Conservation (phyloP, 495 filamentous ascomycete species). For the Penicillium goetzii region DNA sequence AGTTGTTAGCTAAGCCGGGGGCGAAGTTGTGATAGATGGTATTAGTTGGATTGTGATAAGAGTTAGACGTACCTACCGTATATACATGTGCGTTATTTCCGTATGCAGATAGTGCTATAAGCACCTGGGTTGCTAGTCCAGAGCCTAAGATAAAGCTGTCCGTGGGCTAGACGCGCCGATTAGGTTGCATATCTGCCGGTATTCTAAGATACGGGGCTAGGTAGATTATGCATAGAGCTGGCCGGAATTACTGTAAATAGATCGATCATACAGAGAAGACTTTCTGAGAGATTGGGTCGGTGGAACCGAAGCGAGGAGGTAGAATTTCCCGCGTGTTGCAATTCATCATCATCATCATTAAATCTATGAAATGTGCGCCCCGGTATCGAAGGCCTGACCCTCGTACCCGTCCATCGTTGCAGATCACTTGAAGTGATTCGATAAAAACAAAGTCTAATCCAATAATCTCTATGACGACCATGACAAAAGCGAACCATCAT, state of each 20-base stretch:
- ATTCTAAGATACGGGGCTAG: background rate
- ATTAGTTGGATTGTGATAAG: background rate
- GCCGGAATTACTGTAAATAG: background rate
- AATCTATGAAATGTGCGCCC: constrained; percentile 11
- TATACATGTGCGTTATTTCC: background rate
- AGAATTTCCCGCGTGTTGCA: background rate
- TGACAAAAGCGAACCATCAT: background rate
- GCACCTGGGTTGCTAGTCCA: background rate
- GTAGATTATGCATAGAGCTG: background rate
- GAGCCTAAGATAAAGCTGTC: background rate
- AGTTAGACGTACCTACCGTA: background rate
- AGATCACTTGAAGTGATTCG: constrained; percentile 19
- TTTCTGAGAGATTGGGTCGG: background rate
- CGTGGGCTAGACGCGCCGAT: background rate
- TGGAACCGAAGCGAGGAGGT: background rate
- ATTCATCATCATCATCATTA: constrained; percentile 7
- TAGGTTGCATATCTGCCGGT: background rate
- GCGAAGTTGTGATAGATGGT: constrained; percentile 29
- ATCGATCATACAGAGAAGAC: background rate
- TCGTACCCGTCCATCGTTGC: constrained; percentile 7
- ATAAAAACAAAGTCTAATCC: constrained; percentile 24
- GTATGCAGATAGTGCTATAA: background rate
- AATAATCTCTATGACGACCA: constrained; percentile 15
- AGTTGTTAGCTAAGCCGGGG: constrained; percentile 42
- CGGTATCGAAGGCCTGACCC: background rate